A percentile compares a stretch with the other conserved stretches of the same genome.
phyloP scores from a whole-genome alignment of 768 basidiomycete species.

The Saitozyma sp. region DNA sequence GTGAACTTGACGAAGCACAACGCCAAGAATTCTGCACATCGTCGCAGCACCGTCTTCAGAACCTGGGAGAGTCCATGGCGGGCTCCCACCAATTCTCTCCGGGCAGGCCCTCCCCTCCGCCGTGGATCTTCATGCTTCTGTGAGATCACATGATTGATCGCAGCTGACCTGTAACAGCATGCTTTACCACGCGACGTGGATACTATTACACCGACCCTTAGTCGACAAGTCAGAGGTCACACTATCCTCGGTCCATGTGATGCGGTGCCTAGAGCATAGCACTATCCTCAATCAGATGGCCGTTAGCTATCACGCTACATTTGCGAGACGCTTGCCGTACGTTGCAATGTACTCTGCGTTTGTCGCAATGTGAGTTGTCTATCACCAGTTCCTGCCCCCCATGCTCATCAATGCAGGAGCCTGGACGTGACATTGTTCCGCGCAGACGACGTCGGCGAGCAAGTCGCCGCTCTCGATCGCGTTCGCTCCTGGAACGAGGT shows the following conservation, averaged over 20 bases:
- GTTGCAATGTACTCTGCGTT: conserved; percentile 14
- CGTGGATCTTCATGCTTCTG: conserved; percentile 16
- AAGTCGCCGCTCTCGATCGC: conserved; percentile 10
- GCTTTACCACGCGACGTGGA: conserved; percentile 17
- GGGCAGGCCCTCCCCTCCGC: conserved; percentile 7
- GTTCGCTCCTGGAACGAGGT: too few relatives aligned
- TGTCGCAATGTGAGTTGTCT: conserved; percentile 13
- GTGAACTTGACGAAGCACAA: not conserved
- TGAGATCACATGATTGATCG: conserved; percentile 5
- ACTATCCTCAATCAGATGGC: conserved; percentile 6
- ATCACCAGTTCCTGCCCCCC: too few relatives aligned
- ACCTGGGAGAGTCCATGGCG: conserved; percentile 10
- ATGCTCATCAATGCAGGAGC: conserved; percentile 6
- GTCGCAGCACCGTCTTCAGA: conserved; percentile 4
- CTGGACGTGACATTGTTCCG: conserved; percentile 10
- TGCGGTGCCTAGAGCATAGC: conserved; percentile 9
- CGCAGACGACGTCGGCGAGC: not conserved
- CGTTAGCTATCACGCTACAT: conserved; percentile 7
- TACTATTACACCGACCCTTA: conserved; percentile 12
- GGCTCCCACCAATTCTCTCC: not conserved
- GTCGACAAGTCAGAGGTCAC: conserved; percentile 1
- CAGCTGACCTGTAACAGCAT: conserved; percentile 4
- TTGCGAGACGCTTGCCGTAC: conserved; percentile 11
- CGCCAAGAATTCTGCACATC: conserved; percentile 5
- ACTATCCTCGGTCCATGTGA: conserved; percentile 1